Conservation (phyloP, 2,329 filamentous ascomycete genomes). For the Fusarium ramigenum region DNA sequence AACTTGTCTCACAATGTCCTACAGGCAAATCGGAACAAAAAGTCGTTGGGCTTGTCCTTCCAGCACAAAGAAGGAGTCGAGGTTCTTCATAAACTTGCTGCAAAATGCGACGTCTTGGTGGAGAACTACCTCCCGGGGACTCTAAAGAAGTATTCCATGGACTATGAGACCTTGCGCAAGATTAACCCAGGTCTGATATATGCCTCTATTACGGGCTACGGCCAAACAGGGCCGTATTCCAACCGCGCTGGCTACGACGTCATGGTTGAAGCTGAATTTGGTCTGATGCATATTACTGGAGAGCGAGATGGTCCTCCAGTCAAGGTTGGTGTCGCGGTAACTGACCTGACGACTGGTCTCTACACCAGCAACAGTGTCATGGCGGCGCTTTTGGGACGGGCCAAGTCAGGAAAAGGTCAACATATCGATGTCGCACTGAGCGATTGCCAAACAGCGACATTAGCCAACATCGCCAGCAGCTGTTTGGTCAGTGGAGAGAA, state of each 20-base stretch:
- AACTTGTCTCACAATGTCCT: slow-evolving; percentile 21
- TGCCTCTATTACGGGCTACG: slow-evolving; percentile 96
- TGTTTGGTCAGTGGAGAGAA: slow-evolving; percentile 87
- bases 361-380: slow-evolving; percentile 97
- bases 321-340: slow-evolving; percentile 97
- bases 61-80: slow-evolving; percentile 84
- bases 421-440: slow-evolving; percentile 92
- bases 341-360: slow-evolving; percentile 91
- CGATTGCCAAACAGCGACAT: slow-evolving; percentile 92
- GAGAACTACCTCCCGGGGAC: slow-evolving; percentile 96
- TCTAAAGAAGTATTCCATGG: slow-evolving; percentile 89
- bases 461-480: slow-evolving; percentile 95
- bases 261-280: slow-evolving; percentile 99
- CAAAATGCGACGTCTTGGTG: slow-evolving; percentile 89
- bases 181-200: slow-evolving; percentile 92
- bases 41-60: slow-evolving; percentile 91
- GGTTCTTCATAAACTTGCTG: slow-evolving; percentile 85
- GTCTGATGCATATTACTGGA: slow-evolving; percentile 98
- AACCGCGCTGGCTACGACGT: slow-evolving; percentile 95
- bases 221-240: slow-evolving; percentile 91
- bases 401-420: slow-evolving; percentile 81
- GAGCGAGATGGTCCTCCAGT: slow-evolving; percentile 87
- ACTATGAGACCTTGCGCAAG: slow-evolving; percentile 80
- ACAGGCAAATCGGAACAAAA: slow-evolving; percentile 96
- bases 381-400: slow-evolving; percentile 85